A percentile compares a stretch with the other conserved stretches of the same genome.
phyloP scores from a whole-genome alignment of 2,329 filamentous ascomycete genomes.

The Phaeosphaeriaceae sp. region DNA sequence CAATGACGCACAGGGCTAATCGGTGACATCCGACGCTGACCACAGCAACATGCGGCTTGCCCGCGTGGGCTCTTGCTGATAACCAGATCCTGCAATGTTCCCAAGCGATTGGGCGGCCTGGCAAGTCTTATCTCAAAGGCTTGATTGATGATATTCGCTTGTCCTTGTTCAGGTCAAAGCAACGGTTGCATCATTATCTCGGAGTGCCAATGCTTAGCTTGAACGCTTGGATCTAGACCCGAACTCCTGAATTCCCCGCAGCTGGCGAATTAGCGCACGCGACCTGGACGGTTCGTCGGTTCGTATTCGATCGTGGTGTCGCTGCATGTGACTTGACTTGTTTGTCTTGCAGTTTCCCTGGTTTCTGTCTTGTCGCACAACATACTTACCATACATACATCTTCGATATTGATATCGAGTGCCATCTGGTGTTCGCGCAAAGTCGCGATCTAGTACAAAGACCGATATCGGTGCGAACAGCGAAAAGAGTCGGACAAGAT shows the following conservation, averaged over 20 bases:
- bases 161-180: not conserved
- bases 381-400: not conserved
- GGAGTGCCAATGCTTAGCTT: not conserved
- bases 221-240: conserved; percentile 8
- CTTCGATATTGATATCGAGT: not conserved
- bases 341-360: not conserved
- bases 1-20: conserved; percentile 19
- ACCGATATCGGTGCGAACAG: not conserved
- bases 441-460: not conserved
- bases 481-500: conserved; percentile 12
- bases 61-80: not conserved
- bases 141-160: not conserved
- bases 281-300: too few species aligned
- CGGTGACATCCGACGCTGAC: conserved; percentile 19
- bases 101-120: not conserved
- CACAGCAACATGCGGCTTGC: conserved; percentile 1
- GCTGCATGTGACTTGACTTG: not conserved
- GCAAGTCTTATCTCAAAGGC: not conserved
- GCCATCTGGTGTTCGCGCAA: not conserved
- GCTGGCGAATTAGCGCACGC: not conserved
- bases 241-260: conserved; percentile 5
- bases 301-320: too few species aligned
- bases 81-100: not conserved
- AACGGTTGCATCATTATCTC: not conserved
- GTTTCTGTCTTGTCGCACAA: not conserved